A percentile compares a stretch with the other conserved stretches of the same genome.
Evolutionary conservation across 805 yeast genomes (phyloP).

Genomic region (Myxozyma udenii): DNA sequence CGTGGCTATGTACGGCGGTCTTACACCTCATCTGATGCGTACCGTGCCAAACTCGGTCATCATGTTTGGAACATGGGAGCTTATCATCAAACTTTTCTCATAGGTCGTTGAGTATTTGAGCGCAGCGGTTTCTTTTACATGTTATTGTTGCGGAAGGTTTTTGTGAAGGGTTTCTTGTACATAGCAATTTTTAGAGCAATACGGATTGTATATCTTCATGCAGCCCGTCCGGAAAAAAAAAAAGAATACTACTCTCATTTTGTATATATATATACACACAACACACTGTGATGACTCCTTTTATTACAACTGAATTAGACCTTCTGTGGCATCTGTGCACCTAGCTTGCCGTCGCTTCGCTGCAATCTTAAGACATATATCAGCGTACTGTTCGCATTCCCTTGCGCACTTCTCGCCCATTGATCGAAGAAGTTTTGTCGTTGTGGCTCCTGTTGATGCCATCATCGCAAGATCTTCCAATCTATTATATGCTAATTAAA

Average conservation of each 20-base stretch:
- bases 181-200: too few species aligned
- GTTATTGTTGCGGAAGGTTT: too few species aligned
- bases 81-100: constrained; percentile 56
- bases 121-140: too few species aligned
- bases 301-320: too few species aligned
- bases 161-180: too few species aligned
- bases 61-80: constrained; percentile 99
- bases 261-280: too few species aligned
- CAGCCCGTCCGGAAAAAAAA: too few species aligned
- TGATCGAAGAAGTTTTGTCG: constrained; percentile 1
- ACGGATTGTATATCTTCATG: too few species aligned
- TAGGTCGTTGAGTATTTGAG: too few species aligned
- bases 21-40: constrained; percentile 93
- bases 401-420: constrained; percentile 6
- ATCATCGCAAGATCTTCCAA: constrained; percentile 14
- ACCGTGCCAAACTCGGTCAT: constrained; percentile 97
- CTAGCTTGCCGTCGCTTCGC: not conserved
- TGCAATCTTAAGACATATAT: not conserved
- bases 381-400: constrained; percentile 4
- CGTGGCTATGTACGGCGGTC: constrained; percentile 91
- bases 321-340: not conserved
- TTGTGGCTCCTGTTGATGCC: not conserved
- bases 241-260: too few species aligned
- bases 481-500: constrained; percentile 4
- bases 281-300: too few species aligned